A percentile compares a stretch with the other conserved stretches of the same genome.
Evolutionary conservation across 108 stramenopile species (phyloP).

Genomic region (Mayamaea pseudoterrestris): DNA sequence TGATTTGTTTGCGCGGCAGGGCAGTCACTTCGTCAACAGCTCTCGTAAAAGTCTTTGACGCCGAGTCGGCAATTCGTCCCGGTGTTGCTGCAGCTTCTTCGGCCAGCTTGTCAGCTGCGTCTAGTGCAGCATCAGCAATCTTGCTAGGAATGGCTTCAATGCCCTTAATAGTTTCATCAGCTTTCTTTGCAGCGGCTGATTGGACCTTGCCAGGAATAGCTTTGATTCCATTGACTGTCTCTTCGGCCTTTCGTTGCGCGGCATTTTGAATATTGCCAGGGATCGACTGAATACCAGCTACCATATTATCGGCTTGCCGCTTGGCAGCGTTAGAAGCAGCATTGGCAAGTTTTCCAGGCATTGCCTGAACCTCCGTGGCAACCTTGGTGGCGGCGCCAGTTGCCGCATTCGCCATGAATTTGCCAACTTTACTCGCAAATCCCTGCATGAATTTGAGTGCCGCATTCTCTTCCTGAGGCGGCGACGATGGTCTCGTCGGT

Average conservation of each 20-base stretch:
- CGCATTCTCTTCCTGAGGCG: no score
- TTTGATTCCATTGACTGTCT: constrained; percentile 46
- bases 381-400: constrained; percentile 17
- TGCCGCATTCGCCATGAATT: constrained; percentile 17
- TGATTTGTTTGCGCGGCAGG: constrained; percentile 48
- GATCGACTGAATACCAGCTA: constrained; percentile 47
- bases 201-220: constrained; percentile 22
- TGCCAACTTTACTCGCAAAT: constrained; percentile 17
- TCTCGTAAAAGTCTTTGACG: constrained; percentile 22
- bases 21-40: constrained; percentile 51
- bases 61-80: constrained; percentile 29
- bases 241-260: constrained; percentile 31
- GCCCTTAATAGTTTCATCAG: constrained; percentile 9
- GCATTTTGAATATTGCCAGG: constrained; percentile 25
- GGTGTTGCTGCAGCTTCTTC: constrained; percentile 61
- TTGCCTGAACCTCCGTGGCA: no score
- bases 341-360: no score
- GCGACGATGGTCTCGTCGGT: background rate
- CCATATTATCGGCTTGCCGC: no score
- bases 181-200: constrained; percentile 11
- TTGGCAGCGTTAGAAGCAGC: no score
- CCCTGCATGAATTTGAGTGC: no score
- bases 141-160: constrained; percentile 20
- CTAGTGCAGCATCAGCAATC: constrained; percentile 9
- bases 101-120: constrained; percentile 24